Base-by-base conservation (phyloP, 1,284 basidiomycete genomes). In the Trichosporon coremiiforme region DNA sequence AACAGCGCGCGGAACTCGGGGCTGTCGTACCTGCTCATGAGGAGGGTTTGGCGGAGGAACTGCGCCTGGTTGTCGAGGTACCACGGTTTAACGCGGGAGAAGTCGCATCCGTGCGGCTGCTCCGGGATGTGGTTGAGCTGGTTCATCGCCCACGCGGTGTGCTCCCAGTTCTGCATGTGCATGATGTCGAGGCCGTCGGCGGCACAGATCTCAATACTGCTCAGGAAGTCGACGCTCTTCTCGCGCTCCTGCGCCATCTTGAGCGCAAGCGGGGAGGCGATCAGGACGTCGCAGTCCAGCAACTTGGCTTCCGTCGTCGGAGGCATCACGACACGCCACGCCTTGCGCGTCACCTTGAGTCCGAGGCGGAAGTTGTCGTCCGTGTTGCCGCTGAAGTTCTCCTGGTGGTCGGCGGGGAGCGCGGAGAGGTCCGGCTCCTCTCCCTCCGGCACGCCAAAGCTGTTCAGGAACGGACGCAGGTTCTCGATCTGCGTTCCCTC, bases 81-180 rank as follows among this genome's bases (percentile, higher is more conserved):
- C 94, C 95, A 99, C 2, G 94, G 92, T 85, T 97, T 98, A 77
- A 98, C 92, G 20, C 97, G 89, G 6, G 94, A 95, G 83, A 99
- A 98, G 84, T 99, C 97, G 29, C 93, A 90, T 69, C 97, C 92
- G 76, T 91, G 93, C 5, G 94, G 93, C 78, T 94, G 91, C 76
- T 94, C 92, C 0, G 97, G 97, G 25, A 98, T 86, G 75, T 90
- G 87, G 84, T 98, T 98, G 65, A 98, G 83, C 71, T 91, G 87
- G 2, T 88, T 89, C 74, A 98, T 86, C 60, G 97, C 88, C 80
- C 93, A 97, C 93, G 98, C 73, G 0, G 41, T 60, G n/a, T 47
- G 36, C 66, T 98, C 95, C 97, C 97, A 99, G 79, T 99, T 99
- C 85, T 99, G 96, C 97, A 99, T 99, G 7, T 89, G 88, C 79